Conservation (phyloP, 345 rosid species). For the Boechera divaricarpa region DNA sequence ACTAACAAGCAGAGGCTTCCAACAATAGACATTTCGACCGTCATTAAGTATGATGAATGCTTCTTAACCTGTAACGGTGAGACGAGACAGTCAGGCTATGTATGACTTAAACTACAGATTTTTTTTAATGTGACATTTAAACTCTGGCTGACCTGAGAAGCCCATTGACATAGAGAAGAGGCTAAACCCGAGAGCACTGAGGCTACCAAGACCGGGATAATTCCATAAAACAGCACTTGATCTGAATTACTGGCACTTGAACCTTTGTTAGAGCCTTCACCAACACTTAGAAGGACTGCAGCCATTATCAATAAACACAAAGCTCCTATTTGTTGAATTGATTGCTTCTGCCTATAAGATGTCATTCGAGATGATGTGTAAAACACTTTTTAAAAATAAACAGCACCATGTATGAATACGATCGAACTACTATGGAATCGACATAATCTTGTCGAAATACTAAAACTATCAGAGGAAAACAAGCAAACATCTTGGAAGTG, state of each 20-base stretch:
- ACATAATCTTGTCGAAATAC: not conserved
- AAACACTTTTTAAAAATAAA: constrained; percentile 15
- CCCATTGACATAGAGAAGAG: constrained; percentile 95
- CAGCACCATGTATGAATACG: constrained; percentile 1
- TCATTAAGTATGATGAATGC: constrained; percentile 95
- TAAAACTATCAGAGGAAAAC: not conserved
- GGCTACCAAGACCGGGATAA: constrained; percentile 89
- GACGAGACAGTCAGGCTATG: constrained; percentile 21
- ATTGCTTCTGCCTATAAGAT: constrained; percentile 83
- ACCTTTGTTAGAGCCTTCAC: constrained; percentile 89
- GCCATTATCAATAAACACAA: constrained; percentile 82
- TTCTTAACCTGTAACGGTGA: constrained; percentile 74
- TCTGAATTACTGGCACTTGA: constrained; percentile 61
- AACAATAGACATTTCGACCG: constrained; percentile 93
- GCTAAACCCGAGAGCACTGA: constrained; percentile 98
- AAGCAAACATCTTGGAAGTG: not conserved
- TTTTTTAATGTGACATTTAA: constrained; percentile 9
- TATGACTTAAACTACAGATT: not conserved
- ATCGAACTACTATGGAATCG: constrained; percentile 1
- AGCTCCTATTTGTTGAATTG: constrained; percentile 90
- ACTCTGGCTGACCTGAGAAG: constrained; percentile 72
- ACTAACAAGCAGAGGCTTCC: constrained; percentile 90
- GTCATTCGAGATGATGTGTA: constrained; percentile 16
- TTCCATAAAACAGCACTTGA: constrained; percentile 79
- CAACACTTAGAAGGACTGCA: constrained; percentile 89